A percentile compares a stretch with the other conserved stretches of the same genome.
These are phyloP conservation scores for Iodosphaeria phyllophila DNA, from an alignment of 2,329 filamentous ascomycete species.

Conservation along the genomic window DNA sequence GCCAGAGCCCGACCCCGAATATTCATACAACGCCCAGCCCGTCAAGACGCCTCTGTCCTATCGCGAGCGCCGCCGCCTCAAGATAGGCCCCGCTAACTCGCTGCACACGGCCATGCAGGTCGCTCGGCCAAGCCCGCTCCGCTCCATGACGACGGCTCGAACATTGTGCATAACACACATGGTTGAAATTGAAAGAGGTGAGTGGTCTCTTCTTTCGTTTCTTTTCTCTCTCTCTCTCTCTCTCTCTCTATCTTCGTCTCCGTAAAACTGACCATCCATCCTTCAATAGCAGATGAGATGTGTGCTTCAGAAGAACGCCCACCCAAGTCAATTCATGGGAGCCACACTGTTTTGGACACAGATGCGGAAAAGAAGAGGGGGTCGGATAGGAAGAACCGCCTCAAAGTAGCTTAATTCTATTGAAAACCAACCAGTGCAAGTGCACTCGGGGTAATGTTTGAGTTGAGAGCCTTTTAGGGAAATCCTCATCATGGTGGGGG, in stretches of 20 bases:
- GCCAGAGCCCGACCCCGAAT: conserved; percentile 20
- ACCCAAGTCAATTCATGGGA: too few species aligned
- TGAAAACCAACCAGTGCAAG: conserved; percentile 1
- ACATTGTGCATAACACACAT: too few species aligned
- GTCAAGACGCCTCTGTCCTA: conserved; percentile 12
- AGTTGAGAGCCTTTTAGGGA: too few species aligned
- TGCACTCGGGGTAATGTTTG: too few species aligned
- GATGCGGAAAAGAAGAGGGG: too few species aligned
- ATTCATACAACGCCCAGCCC: conserved; percentile 16
- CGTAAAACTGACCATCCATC: too few species aligned
- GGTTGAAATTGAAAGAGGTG: conserved; percentile 12
- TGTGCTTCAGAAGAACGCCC: too few species aligned
- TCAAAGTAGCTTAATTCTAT: not conserved
- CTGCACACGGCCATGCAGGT: conserved; percentile 27
- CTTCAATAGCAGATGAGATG: too few species aligned
- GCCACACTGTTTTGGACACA: too few species aligned
- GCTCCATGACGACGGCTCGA: conserved; percentile 47
- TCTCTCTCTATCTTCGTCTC: not conserved
- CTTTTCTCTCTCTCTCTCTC: not conserved
- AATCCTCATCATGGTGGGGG: too few species aligned
- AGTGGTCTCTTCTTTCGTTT: conserved; percentile 2
- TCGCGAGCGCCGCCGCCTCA: conserved; percentile 26
- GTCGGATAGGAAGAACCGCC: conserved; percentile 1
- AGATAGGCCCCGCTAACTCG: conserved; percentile 24
- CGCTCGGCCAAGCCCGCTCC: conserved; percentile 47